These are phyloP conservation scores for Colletotrichum endophyticum DNA, from an alignment of 2,329 filamentous ascomycete species.

Conservation along the genomic window DNA sequence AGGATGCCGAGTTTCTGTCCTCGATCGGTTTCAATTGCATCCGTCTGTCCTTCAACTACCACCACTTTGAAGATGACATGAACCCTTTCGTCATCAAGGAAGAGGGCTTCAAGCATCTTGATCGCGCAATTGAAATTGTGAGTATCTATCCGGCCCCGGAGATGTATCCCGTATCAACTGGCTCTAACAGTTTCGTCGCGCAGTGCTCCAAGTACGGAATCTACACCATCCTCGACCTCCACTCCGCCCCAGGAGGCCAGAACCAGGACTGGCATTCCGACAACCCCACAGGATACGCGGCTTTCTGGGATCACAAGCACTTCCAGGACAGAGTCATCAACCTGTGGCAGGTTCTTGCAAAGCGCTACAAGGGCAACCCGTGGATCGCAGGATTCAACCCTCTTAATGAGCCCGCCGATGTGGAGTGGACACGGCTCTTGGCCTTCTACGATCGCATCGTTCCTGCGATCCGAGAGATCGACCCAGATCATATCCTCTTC, in stretches of 20 bases:
- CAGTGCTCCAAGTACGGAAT: slow-evolving; percentile 43
- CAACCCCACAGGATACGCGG: slow-evolving; percentile 38
- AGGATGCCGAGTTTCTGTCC: slow-evolving; percentile 63
- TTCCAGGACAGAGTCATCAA: slow-evolving; percentile 49
- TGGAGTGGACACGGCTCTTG: slow-evolving; percentile 33
- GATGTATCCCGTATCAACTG: neutral
- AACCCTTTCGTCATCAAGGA: slow-evolving; percentile 52
- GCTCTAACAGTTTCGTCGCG: neutral
- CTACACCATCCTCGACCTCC: slow-evolving; percentile 50
- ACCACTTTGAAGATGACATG: slow-evolving; percentile 59
- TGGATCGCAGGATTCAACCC: slow-evolving; percentile 46
- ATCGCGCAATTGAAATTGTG: slow-evolving; percentile 49
- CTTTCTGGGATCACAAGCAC: slow-evolving; percentile 52
- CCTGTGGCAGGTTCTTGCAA: slow-evolving; percentile 47
- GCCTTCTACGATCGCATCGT: slow-evolving; percentile 41
- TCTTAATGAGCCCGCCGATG: slow-evolving; percentile 25
- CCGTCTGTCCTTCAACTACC: slow-evolving; percentile 66
- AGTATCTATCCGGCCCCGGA: neutral
- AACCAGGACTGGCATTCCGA: slow-evolving; percentile 55
- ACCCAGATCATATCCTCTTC: slow-evolving; percentile 49
- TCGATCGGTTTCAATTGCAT: slow-evolving; percentile 62
- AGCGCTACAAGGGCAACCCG: slow-evolving; percentile 45
- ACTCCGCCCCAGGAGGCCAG: slow-evolving; percentile 49
- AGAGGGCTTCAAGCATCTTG: slow-evolving; percentile 53
- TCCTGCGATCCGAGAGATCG: slow-evolving; percentile 35